Conservation (phyloP, 331 rosid genomes). For the Pyracantha coccinea region DNA sequence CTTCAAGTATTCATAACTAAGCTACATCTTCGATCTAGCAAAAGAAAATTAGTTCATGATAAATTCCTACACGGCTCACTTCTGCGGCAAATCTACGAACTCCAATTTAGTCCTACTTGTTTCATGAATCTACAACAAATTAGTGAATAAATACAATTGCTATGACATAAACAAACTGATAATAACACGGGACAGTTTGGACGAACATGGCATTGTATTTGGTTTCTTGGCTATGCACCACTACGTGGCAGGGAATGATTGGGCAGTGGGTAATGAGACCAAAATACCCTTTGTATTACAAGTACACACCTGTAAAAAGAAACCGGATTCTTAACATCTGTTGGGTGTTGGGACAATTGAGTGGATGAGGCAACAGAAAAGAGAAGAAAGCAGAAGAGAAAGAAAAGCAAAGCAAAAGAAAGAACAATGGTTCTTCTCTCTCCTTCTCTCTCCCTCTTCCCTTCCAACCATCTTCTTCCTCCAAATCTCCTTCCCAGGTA, state of each 20-base stretch:
- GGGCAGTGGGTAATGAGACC: not conserved
- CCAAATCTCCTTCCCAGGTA: constrained; percentile 43
- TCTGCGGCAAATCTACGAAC: no score
- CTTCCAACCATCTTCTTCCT: constrained; percentile 17
- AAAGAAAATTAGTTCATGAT: no score
- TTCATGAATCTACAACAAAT: no score
- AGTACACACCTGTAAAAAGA: not conserved
- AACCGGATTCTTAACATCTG: not conserved
- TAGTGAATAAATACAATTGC: no score
- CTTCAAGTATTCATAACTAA: no score
- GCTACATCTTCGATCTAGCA: no score
- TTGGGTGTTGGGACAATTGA: not conserved
- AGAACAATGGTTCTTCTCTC: constrained; percentile 42
- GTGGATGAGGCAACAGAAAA: constrained; percentile 22
- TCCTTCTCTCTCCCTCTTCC: constrained; percentile 35
- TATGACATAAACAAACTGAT: no score
- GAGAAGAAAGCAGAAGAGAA: not conserved
- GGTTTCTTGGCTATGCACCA: not conserved
- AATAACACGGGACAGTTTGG: no score
- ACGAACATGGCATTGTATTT: not conserved
- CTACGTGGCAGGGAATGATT: not conserved
- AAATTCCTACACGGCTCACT: no score
- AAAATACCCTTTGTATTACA: not conserved
- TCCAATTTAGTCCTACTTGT: no score
- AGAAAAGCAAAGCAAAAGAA: not conserved